These are phyloP conservation scores for Chaetomium cochliodes DNA, from an alignment of 495 filamentous ascomycete genomes.

Conservation along the genomic window DNA sequence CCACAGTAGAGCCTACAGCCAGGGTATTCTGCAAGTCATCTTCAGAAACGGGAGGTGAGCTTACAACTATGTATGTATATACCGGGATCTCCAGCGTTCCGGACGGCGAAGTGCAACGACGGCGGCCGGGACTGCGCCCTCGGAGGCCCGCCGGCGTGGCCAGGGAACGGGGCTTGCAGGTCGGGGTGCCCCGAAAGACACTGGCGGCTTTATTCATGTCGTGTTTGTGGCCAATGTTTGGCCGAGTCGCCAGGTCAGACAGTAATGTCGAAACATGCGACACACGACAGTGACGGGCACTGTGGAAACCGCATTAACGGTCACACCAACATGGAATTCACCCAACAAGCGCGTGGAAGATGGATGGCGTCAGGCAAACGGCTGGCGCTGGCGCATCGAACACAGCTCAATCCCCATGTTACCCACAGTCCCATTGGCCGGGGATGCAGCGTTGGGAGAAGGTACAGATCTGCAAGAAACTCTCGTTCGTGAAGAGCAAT, in stretches of 20 bases:
- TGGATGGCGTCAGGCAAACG: background rate
- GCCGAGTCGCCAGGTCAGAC: background rate
- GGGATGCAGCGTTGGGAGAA: too few species aligned
- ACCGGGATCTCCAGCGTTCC: too few species aligned
- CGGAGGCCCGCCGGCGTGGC: too few species aligned
- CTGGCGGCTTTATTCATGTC: background rate
- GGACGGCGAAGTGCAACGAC: too few species aligned
- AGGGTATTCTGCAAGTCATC: too few species aligned
- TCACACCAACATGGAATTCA: background rate
- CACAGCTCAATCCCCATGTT: too few species aligned
- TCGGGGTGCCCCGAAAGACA: background rate
- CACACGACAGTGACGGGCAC: background rate
- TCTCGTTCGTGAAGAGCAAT: background rate
- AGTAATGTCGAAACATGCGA: background rate
- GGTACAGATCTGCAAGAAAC: too few species aligned
- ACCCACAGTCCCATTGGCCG: too few species aligned
- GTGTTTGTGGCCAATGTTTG: background rate
- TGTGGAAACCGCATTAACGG: conserved; percentile 1
- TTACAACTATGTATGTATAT: background rate
- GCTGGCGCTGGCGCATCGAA: background rate
- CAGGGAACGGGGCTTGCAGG: background rate
- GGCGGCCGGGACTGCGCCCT: background rate
- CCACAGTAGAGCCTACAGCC: background rate
- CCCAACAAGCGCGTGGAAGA: background rate
- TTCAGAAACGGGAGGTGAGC: background rate